Percentiles rank a stretch among this genome's conserved stretches.
Evolutionary conservation across 768 basidiomycete species (phyloP).

Genomic region (Mycena metata): DNA sequence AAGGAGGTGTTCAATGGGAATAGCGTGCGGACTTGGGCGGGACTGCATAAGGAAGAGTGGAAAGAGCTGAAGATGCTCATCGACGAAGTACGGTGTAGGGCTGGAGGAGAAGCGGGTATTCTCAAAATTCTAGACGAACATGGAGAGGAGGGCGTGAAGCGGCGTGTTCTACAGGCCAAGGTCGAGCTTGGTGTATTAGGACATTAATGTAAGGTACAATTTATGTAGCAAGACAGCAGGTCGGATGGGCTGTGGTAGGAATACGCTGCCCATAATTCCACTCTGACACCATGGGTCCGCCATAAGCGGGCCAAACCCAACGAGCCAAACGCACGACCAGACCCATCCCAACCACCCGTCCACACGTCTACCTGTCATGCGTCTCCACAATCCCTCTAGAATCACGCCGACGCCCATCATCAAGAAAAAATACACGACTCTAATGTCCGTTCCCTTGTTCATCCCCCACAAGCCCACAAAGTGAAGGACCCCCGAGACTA

Average conservation of each 20-base stretch:
- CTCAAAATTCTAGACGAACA: conserved; percentile 52
- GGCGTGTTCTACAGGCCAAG: conserved; percentile 53
- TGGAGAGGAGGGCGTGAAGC: conserved; percentile 55
- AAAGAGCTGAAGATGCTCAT: conserved; percentile 64
- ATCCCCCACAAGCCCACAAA: conserved; percentile 70
- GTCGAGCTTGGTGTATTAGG: conserved; percentile 45
- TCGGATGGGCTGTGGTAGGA: conserved; percentile 52
- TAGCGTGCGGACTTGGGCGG: conserved; percentile 67
- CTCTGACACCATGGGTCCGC: conserved; percentile 64
- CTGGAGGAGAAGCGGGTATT: conserved; percentile 64
- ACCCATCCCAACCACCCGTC: conserved; percentile 62
- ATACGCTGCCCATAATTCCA: conserved; percentile 57
- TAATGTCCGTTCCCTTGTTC: conserved; percentile 64
- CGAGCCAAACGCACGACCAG: conserved; percentile 65
- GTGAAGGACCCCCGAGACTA: conserved; percentile 72
- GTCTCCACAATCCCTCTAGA: conserved; percentile 63
- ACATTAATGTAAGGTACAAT: conserved; percentile 1
- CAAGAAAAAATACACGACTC: conserved; percentile 67
- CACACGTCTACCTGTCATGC: conserved; percentile 59
- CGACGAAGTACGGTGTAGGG: conserved; percentile 59
- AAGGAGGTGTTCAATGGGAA: conserved; percentile 65
- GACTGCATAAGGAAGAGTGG: conserved; percentile 56
- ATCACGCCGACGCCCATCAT: conserved; percentile 67
- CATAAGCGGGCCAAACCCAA: conserved; percentile 61
- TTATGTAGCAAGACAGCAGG: conserved; percentile 45